These are phyloP conservation scores for Eremothecium sinecaudum DNA, from an alignment of 1,139 yeast genomes.

Conservation along the genomic window DNA sequence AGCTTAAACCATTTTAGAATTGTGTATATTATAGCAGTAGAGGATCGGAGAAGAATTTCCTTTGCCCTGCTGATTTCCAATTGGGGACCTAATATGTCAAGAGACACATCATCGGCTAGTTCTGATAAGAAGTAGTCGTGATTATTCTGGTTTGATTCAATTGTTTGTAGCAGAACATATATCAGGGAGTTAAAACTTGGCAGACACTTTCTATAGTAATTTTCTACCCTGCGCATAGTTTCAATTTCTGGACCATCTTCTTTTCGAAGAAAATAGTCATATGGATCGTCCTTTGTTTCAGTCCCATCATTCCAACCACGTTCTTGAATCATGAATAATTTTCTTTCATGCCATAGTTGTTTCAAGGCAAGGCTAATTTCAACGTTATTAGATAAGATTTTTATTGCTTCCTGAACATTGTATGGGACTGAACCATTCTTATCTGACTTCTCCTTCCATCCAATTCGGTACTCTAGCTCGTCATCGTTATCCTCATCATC, in stretches of 20 bases:
- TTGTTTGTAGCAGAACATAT: constrained; percentile 52
- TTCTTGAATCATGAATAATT: constrained; percentile 63
- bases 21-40: constrained; percentile 44
- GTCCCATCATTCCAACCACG: constrained; percentile 46
- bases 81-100: constrained; percentile 27
- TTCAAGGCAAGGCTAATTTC: constrained; percentile 53
- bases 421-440: constrained; percentile 43
- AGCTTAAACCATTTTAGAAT: constrained; percentile 70
- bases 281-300: constrained; percentile 14
- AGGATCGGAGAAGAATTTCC: constrained; percentile 56
- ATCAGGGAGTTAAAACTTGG: constrained; percentile 53
- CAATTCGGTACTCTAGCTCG: constrained; percentile 13
- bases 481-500: constrained; percentile 24
- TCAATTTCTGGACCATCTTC: constrained; percentile 23
- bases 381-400: constrained; percentile 51
- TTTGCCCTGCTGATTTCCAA: constrained; percentile 51
- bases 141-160: constrained; percentile 41
- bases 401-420: constrained; percentile 72
- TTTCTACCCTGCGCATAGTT: constrained; percentile 50
- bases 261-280: constrained; percentile 14
- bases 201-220: constrained; percentile 45
- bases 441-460: constrained; percentile 7
- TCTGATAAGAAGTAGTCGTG: constrained; percentile 14
- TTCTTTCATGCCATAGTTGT: constrained; percentile 66
- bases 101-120: constrained; percentile 8